Evolutionary conservation across 805 yeast genomes (phyloP), one percentile per base, ranked within the genome.

Genomic region (Lachancea quebecensis): DNA sequence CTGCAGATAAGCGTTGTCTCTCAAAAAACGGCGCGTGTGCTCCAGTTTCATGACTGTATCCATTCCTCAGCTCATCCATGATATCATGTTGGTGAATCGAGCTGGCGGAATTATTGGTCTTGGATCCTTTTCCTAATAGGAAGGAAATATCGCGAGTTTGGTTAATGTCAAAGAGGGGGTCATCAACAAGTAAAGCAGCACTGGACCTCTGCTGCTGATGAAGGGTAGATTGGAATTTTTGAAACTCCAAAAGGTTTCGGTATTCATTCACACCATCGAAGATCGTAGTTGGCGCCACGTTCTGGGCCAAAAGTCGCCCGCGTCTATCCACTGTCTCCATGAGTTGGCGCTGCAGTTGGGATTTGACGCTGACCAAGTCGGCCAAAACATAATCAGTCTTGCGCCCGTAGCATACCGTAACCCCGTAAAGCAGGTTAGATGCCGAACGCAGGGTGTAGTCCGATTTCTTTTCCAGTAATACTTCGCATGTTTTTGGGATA

Each of bases 301-400:
- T 30, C 15, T 15, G 31, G 10, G 31, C 7, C 11, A 29, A n/a
- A 9, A 16, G 4, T 33, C n/a, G 25, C 10, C 25, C 25, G 28
- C 14, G 12, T 25, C 33, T 35, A 17, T 34, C 17, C 4, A 28
- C 43, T 25, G 44, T 5, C 21, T 45, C 49, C 31, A 36, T 30
- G 33, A 39, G 45, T 32, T 45, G 50, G 30, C 49, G 44, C 35
- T 58, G 59, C 32, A 63, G 40, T 42, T 57, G 62, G 6, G 49
- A 44, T 29, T 56, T 39, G 10, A 60, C 39, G 21, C 41, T 39
- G n/a, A 42, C 51, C 21, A 63, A 38, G 41, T 64, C 68, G 38
- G 50, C 57, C 9, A 62, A 42, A 11, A 64, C 56, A 48, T 52
- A 64, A 25, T 59, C 65, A 2, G 64, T 56, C 41, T 64, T 61